phyloP scores from a whole-genome alignment of 2,329 filamentous ascomycete genomes.

The Beauveria varroae region DNA sequence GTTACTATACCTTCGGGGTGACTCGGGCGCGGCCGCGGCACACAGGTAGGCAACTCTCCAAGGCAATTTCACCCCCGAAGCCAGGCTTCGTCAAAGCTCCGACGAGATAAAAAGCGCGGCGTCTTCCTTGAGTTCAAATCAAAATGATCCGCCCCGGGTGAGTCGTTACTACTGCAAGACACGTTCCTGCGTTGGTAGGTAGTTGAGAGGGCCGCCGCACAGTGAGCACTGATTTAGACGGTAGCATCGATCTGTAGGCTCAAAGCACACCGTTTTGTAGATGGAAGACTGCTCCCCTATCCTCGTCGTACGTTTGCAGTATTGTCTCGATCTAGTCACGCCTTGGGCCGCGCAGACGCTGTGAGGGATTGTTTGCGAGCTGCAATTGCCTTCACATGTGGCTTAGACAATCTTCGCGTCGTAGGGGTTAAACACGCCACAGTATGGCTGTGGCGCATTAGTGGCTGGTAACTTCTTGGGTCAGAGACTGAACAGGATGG shows the following conservation, averaged over 20 bases:
- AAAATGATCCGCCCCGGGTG: too few relatives aligned
- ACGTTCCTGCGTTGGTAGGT: neutral
- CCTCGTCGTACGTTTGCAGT: slow-evolving; percentile 1
- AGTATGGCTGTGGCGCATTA: neutral
- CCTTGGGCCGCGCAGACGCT: neutral
- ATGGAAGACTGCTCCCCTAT: neutral
- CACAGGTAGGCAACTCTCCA: neutral
- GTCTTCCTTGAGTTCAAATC: neutral
- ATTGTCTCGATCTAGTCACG: neutral
- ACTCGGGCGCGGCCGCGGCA: neutral
- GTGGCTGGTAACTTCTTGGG: neutral
- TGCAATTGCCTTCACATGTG: slow-evolving; percentile 6
- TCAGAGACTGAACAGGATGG: neutral
- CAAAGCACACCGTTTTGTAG: neutral
- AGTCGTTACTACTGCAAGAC: neutral
- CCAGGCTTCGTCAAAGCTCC: neutral
- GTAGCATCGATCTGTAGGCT: neutral
- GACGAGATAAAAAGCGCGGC: too few relatives aligned
- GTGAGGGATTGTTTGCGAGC: slow-evolving; percentile 1
- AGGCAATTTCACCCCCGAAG: neutral
- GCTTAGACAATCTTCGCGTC: slow-evolving; percentile 3
- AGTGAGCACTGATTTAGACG: neutral
- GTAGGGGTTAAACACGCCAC: slow-evolving; percentile 5
- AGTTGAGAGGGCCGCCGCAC: neutral
- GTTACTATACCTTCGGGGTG: neutral